Conservation (phyloP, 2,329 filamentous ascomycete species). For the Ophiostoma australiae region DNA sequence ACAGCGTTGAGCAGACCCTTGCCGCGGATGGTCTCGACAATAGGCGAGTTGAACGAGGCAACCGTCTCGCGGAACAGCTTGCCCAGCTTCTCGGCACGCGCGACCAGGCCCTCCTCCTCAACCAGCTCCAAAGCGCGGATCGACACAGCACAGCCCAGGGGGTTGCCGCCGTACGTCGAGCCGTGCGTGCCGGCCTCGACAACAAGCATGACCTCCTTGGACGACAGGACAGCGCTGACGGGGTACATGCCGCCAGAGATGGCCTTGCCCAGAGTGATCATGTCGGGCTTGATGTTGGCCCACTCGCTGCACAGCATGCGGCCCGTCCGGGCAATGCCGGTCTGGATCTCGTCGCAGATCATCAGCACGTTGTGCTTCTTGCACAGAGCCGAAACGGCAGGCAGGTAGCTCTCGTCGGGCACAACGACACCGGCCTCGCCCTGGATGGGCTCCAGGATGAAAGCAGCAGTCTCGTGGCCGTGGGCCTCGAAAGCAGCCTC, state of each 20-base stretch:
- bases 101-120: constrained; percentile 82
- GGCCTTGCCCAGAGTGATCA: constrained; percentile 92
- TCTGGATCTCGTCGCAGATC: constrained; percentile 98
- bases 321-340: constrained; percentile 90
- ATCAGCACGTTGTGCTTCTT: constrained; percentile 92
- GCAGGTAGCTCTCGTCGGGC: constrained; percentile 82
- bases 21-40: constrained; percentile 78
- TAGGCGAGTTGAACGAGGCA: constrained; percentile 66
- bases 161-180: constrained; percentile 97
- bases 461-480: constrained; percentile 80
- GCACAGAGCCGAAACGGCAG: constrained; percentile 75
- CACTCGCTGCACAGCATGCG: constrained; percentile 92
- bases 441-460: constrained; percentile 94
- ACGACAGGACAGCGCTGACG: constrained; percentile 86
- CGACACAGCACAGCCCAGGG: constrained; percentile 88
- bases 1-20: constrained; percentile 95
- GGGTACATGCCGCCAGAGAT: constrained; percentile 99
- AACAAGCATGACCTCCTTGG: constrained; percentile 89
- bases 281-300: constrained; percentile 90
- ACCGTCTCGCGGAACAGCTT: constrained; percentile 78
- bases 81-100: constrained; percentile 75
- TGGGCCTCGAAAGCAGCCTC: constrained; percentile 73
- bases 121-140: constrained; percentile 93
- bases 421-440: constrained; percentile 96
- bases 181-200: constrained; percentile 95